phyloP scores from a whole-genome alignment of 164 flowering plant species.

The Pachysandra terminalis region DNA sequence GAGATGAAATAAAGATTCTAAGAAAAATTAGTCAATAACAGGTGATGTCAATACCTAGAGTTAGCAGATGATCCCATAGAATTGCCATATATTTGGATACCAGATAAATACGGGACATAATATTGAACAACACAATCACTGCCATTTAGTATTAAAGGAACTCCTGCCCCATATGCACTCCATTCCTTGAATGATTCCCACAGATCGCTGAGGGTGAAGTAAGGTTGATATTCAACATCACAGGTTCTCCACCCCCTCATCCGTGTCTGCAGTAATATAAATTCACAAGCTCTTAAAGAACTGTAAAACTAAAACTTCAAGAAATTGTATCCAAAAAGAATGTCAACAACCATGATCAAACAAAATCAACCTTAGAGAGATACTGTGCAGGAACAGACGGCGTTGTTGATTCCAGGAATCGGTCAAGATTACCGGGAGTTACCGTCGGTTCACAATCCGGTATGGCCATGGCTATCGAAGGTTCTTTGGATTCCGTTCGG shows the following conservation, averaged over 20 bases:
- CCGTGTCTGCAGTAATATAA: conserved; percentile 33
- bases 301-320: too few species aligned
- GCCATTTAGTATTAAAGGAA: too few species aligned
- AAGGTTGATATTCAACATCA: conserved; percentile 47
- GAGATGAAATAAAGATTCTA: background rate
- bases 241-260: conserved; percentile 37
- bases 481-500: conserved; percentile 21
- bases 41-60: conserved; percentile 39
- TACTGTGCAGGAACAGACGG: conserved; percentile 57
- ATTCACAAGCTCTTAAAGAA: too few species aligned
- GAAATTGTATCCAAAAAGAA: background rate
- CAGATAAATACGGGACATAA: too few species aligned
- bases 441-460: too few species aligned
- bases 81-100: conserved; percentile 48
- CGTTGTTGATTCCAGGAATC: too few species aligned
- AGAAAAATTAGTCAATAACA: background rate
- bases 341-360: too few species aligned
- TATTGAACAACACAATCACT: too few species aligned
- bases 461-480: conserved; percentile 1
- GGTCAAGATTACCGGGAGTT: conserved; percentile 33
- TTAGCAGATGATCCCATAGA: conserved; percentile 26
- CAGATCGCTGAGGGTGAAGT: conserved; percentile 56
- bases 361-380: conserved; percentile 49
- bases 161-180: conserved; percentile 86
- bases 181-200: conserved; percentile 81